Evolutionary conservation across 805 yeast species (phyloP).

Genomic region (Metschnikowia bowlesiae): DNA sequence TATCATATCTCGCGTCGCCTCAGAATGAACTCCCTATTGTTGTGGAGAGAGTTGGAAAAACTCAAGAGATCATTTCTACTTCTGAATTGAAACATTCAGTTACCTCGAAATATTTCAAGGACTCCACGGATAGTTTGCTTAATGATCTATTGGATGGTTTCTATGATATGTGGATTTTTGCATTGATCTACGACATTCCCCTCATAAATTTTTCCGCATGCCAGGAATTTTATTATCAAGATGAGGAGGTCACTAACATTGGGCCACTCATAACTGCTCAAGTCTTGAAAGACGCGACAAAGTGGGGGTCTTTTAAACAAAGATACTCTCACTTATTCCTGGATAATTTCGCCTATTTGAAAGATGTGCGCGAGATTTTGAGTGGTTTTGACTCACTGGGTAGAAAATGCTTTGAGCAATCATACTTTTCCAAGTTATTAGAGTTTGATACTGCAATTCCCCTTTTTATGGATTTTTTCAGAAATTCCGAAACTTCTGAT

Average conservation of each 20-base stretch:
- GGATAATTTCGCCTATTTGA: not conserved
- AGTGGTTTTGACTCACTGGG: not conserved
- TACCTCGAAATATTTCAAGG: not conserved
- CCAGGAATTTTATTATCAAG: constrained; percentile 6
- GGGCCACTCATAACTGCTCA: not conserved
- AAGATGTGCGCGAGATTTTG: not conserved
- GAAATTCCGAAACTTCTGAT: constrained; percentile 1
- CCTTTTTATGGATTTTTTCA: constrained; percentile 6
- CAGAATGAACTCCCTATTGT: constrained; percentile 51
- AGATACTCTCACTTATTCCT: constrained; percentile 10
- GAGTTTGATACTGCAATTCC: constrained; percentile 13
- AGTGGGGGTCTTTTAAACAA: constrained; percentile 11
- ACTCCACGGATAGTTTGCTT: constrained; percentile 6
- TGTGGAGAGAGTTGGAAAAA: constrained; percentile 40
- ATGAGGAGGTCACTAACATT: not conserved
- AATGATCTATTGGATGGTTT: constrained; percentile 11
- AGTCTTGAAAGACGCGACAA: constrained; percentile 6
- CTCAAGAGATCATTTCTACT: not conserved
- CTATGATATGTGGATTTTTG: constrained; percentile 14
- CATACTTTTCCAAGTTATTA: constrained; percentile 7
- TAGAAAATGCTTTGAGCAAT: constrained; percentile 5
- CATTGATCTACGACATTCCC: constrained; percentile 11
- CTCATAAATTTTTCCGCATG: not conserved
- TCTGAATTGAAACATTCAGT: not conserved
- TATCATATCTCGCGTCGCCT: constrained; percentile 48